A percentile compares a stretch with the other conserved stretches of the same genome.
phyloP scores from a whole-genome alignment of 2,329 filamentous ascomycete species.

The Alternaria incomplexa region DNA sequence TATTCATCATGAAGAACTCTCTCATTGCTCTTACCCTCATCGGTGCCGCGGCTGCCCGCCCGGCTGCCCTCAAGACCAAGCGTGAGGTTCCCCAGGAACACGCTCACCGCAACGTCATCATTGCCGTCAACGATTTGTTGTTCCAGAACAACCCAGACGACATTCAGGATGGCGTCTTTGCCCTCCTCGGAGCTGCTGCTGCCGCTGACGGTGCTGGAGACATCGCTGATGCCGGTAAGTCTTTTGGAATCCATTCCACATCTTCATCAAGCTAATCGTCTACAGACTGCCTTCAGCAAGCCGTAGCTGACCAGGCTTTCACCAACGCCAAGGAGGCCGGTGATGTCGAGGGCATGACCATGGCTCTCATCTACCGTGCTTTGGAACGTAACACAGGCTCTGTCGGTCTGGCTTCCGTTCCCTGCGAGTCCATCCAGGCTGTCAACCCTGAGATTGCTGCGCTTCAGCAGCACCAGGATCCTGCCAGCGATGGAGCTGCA shows the following conservation, averaged over 20 bases:
- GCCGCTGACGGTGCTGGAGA: constrained; percentile 57
- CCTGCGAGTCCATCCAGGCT: constrained; percentile 62
- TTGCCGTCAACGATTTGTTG: constrained; percentile 53
- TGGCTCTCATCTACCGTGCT: constrained; percentile 60
- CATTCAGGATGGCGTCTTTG: constrained; percentile 59
- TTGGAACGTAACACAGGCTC: constrained; percentile 66
- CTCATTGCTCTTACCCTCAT: constrained; percentile 39
- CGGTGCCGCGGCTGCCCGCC: constrained; percentile 37
- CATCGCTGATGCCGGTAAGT: constrained; percentile 54
- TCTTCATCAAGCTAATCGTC: constrained; percentile 10
- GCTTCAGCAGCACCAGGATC: constrained; percentile 70
- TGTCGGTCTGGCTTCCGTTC: constrained; percentile 63
- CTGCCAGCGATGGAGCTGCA: constrained; percentile 64
- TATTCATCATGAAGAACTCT: constrained; percentile 43
- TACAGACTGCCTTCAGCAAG: constrained; percentile 64
- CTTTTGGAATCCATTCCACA: background rate
- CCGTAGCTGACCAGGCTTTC: constrained; percentile 64
- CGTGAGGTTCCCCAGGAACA: constrained; percentile 66
- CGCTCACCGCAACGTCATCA: constrained; percentile 59
- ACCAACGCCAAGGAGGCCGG: constrained; percentile 63
- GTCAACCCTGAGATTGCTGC: constrained; percentile 70
- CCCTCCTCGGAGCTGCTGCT: constrained; percentile 59
- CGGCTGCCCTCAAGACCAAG: constrained; percentile 29
- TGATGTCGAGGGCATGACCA: constrained; percentile 62
- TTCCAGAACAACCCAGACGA: constrained; percentile 56